Percentiles rank a stretch among this genome's conserved stretches.
phyloP scores from a whole-genome alignment of 352 stramenopile genomes.

The Phytopythium sindhum region DNA sequence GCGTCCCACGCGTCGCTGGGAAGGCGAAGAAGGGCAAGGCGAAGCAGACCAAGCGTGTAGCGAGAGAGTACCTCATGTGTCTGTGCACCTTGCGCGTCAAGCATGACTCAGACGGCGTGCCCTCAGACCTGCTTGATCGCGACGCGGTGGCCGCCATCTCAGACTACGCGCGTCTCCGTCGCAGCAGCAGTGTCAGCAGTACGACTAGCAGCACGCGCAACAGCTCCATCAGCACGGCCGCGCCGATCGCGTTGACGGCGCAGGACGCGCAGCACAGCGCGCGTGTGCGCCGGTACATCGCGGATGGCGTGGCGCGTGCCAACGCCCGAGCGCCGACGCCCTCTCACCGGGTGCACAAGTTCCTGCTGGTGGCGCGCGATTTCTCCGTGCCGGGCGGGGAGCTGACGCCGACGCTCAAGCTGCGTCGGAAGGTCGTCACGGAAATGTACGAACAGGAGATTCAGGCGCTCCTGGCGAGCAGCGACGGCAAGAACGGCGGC shows the following conservation, averaged over 20 bases:
- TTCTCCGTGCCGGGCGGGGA: slow-evolving; percentile 88
- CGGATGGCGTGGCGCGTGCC: slow-evolving; percentile 57
- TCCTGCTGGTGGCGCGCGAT: slow-evolving; percentile 64
- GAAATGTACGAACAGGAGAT: slow-evolving; percentile 88
- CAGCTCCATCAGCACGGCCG: slow-evolving; percentile 27
- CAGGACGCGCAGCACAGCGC: slow-evolving; percentile 61
- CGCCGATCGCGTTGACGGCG: slow-evolving; percentile 67
- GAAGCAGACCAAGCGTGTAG: not conserved
- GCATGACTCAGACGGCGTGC: slow-evolving; percentile 50
- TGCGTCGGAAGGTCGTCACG: slow-evolving; percentile 87
- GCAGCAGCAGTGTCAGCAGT: slow-evolving; percentile 6
- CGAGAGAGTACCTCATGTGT: slow-evolving; percentile 85
- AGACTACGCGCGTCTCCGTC: slow-evolving; percentile 15
- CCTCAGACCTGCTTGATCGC: slow-evolving; percentile 70
- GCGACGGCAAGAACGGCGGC: slow-evolving; percentile 8
- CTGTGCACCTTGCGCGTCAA: slow-evolving; percentile 80
- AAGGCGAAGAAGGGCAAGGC: not conserved
- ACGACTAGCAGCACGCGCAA: slow-evolving; percentile 1
- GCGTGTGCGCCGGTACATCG: slow-evolving; percentile 77
- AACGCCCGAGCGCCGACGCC: slow-evolving; percentile 51
- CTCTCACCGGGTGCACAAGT: slow-evolving; percentile 76
- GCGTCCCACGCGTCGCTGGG: not conserved
- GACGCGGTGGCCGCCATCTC: slow-evolving; percentile 56
- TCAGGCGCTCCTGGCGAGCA: slow-evolving; percentile 73
- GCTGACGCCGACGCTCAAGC: slow-evolving; percentile 93